phyloP scores from a whole-genome alignment of 768 basidiomycete genomes.

The Mycena haematopus region DNA sequence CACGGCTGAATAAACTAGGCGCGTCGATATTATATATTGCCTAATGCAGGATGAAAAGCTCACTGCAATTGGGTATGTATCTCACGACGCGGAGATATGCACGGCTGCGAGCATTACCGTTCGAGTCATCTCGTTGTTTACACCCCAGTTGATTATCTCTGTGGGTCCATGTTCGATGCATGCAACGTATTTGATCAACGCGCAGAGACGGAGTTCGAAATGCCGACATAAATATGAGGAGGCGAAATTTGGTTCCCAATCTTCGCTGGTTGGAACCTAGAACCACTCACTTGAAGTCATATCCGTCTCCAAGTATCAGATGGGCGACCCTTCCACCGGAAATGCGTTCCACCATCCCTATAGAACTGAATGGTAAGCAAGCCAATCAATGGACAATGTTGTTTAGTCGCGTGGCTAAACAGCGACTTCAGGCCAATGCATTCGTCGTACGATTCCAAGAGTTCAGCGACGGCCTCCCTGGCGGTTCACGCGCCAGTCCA shows the following conservation, averaged over 20 bases:
- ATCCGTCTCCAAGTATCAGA: neutral
- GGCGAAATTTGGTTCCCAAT: neutral
- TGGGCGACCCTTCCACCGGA: neutral
- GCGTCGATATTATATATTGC: neutral
- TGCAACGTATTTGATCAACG: no score
- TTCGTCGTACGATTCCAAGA: neutral
- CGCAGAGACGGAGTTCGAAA: no score
- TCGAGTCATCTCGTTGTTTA: no score
- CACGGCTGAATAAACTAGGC: neutral
- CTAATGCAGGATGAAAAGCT: no score
- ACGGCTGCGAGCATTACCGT: no score
- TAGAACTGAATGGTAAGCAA: neutral
- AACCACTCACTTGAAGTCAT: neutral
- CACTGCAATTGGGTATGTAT: neutral
- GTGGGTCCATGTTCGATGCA: slow-evolving; percentile 9
- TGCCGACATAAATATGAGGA: slow-evolving; percentile 12
- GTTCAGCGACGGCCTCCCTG: neutral
- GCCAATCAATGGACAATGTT: no score
- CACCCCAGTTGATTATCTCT: no score
- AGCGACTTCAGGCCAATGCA: neutral
- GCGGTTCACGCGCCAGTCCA: neutral
- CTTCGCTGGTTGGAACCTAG: neutral
- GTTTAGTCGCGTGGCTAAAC: neutral
- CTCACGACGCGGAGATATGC: no score
- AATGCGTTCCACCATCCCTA: neutral